phyloP scores from a whole-genome alignment of 805 yeast species.

The Yarrowia sp. region DNA sequence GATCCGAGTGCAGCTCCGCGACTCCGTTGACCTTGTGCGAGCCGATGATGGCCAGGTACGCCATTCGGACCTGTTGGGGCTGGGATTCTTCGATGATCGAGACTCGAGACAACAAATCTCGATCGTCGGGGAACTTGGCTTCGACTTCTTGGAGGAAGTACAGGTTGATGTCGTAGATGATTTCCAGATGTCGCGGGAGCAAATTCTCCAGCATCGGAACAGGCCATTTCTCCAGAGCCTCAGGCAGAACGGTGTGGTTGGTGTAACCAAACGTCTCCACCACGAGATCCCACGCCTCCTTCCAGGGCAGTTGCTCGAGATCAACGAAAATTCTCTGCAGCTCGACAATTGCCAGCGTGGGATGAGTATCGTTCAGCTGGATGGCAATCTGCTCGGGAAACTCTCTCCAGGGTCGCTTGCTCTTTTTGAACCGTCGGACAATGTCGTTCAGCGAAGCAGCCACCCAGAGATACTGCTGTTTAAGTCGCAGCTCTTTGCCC shows the following conservation, averaged over 20 bases:
- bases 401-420: constrained; percentile 76
- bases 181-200: constrained; percentile 90
- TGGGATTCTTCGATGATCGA: constrained; percentile 83
- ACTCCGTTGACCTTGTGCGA: constrained; percentile 95
- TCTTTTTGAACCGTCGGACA: constrained; percentile 85
- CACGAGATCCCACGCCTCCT: constrained; percentile 84
- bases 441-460: constrained; percentile 92
- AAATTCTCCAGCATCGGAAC: constrained; percentile 76
- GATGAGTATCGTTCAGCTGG: constrained; percentile 94
- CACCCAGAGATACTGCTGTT: constrained; percentile 97
- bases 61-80: constrained; percentile 90
- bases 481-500: constrained; percentile 90
- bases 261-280: constrained; percentile 86
- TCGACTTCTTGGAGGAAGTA: constrained; percentile 79
- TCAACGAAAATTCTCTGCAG: constrained; percentile 86
- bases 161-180: constrained; percentile 84
- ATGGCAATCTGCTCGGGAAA: constrained; percentile 88
- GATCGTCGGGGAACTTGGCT: constrained; percentile 74
- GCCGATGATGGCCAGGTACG: constrained; percentile 86
- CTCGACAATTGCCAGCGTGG: constrained; percentile 89
- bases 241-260: constrained; percentile 93
- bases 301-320: constrained; percentile 81
- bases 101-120: constrained; percentile 69
- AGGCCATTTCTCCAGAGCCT: constrained; percentile 97
- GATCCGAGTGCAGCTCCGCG: constrained; percentile 92